Percentiles rank a stretch among this genome's conserved stretches.
These are phyloP conservation scores for Psophocarpus tetragonolobus DNA, from an alignment of 306 rosid genomes.

Conservation along the genomic window DNA sequence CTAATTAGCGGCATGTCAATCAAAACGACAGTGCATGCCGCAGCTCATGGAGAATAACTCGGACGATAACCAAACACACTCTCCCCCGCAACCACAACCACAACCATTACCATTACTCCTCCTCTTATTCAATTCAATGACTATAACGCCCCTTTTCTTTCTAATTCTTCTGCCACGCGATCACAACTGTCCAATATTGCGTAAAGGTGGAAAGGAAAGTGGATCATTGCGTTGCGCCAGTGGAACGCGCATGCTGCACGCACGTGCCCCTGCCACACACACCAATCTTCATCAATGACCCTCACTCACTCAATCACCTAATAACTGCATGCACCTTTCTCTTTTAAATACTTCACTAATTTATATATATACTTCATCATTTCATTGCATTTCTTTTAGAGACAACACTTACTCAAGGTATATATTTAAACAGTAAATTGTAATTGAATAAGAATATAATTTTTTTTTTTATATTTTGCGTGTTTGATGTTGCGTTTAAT, in stretches of 20 bases:
- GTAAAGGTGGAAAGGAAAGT: background rate
- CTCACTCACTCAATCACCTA: background rate
- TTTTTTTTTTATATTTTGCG: too few relatives aligned
- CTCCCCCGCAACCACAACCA: too few relatives aligned
- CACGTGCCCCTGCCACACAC: conserved; percentile 8
- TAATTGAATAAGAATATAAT: too few relatives aligned
- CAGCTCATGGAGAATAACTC: conserved; percentile 5
- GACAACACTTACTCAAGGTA: too few relatives aligned
- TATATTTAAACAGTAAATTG: too few relatives aligned
- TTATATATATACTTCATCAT: background rate
- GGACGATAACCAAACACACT: too few relatives aligned
- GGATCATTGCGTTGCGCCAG: background rate
- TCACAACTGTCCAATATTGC: background rate
- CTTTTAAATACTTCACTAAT: background rate
- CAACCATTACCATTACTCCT: background rate
- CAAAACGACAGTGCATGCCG: conserved; percentile 20
- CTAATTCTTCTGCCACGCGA: background rate
- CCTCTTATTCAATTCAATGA: background rate
- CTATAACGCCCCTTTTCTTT: background rate
- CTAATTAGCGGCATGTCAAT: conserved; percentile 15
- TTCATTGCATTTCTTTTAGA: background rate
- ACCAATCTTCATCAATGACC: background rate
- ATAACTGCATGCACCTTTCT: background rate
- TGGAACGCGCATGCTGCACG: background rate
- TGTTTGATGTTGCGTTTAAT: too few relatives aligned